Evolutionary conservation across 768 basidiomycete species (phyloP).

Genomic region (Tricholoma hemisulphureum): DNA sequence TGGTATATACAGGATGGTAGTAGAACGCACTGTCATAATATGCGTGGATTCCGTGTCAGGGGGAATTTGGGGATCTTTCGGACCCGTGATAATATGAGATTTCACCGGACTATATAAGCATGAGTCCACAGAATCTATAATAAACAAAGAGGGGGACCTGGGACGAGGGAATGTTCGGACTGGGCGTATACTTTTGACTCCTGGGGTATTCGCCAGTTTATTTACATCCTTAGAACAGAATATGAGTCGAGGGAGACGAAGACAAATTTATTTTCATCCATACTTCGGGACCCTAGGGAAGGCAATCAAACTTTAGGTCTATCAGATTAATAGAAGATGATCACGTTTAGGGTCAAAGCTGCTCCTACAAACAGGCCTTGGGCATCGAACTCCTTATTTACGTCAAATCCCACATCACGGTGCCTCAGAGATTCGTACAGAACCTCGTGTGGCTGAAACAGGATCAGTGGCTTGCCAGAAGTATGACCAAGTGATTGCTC

Average conservation of each 20-base stretch:
- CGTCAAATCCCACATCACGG: constrained; percentile 44
- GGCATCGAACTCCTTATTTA: constrained; percentile 52
- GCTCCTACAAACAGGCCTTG: constrained; percentile 59
- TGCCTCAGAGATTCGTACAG: constrained; percentile 49
- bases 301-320: background rate
- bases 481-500: background rate
- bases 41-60: constrained; percentile 52
- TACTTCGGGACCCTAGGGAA: constrained; percentile 27
- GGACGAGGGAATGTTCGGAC: constrained; percentile 46
- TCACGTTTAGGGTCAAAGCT: constrained; percentile 47
- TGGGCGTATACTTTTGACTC: constrained; percentile 58
- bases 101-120: too few relatives aligned
- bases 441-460: constrained; percentile 50
- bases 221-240: constrained; percentile 42
- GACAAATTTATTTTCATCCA: background rate
- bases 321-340: constrained; percentile 2
- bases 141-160: constrained; percentile 23
- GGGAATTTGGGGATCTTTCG: constrained; percentile 30
- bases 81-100: too few relatives aligned
- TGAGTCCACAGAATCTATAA: too few relatives aligned
- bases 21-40: constrained; percentile 51
- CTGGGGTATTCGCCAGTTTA: constrained; percentile 42
- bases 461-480: too few relatives aligned
- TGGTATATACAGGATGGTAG: constrained; percentile 8
- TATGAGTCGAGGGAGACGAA: background rate